Percentiles rank a stretch among this genome's conserved stretches.
These are phyloP conservation scores for Pythium diclinum DNA, from an alignment of 352 stramenopile species.

Conservation along the genomic window DNA sequence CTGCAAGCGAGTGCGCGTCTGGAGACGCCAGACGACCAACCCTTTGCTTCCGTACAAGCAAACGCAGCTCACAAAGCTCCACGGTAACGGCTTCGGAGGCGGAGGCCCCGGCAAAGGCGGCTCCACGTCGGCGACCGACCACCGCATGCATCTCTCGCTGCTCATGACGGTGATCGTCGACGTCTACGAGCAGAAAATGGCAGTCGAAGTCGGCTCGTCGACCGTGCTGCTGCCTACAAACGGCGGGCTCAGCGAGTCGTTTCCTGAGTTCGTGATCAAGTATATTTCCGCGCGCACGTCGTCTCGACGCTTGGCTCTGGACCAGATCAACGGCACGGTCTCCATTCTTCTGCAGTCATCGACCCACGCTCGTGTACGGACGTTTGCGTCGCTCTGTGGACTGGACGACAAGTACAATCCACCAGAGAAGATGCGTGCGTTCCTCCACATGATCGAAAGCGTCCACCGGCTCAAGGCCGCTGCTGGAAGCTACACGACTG, in stretches of 20 bases:
- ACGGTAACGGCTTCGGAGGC: background rate
- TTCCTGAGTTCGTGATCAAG: constrained; percentile 67
- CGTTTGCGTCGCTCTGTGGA: constrained; percentile 64
- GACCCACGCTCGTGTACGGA: constrained; percentile 47
- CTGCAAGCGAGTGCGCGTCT: constrained; percentile 75
- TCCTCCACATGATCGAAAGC: constrained; percentile 61
- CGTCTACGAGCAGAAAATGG: constrained; percentile 67
- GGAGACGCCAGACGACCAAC: constrained; percentile 57
- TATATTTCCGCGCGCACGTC: constrained; percentile 48
- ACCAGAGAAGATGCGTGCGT: constrained; percentile 62
- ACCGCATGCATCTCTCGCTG: constrained; percentile 66
- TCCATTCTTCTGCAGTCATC: constrained; percentile 47
- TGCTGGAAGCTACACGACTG: background rate
- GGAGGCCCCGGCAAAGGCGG: background rate
- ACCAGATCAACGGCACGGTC: constrained; percentile 60
- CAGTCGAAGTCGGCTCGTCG: constrained; percentile 13
- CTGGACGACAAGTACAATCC: constrained; percentile 58
- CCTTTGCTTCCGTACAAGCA: constrained; percentile 63
- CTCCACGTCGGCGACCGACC: constrained; percentile 49
- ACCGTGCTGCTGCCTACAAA: constrained; percentile 4
- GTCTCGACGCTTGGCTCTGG: constrained; percentile 43
- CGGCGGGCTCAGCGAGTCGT: constrained; percentile 47
- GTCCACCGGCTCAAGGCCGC: constrained; percentile 56
- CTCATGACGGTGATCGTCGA: constrained; percentile 72
- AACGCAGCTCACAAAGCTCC: constrained; percentile 30